Base-by-base conservation (phyloP, 306 rosid genomes). In the Cicer bijugum region DNA sequence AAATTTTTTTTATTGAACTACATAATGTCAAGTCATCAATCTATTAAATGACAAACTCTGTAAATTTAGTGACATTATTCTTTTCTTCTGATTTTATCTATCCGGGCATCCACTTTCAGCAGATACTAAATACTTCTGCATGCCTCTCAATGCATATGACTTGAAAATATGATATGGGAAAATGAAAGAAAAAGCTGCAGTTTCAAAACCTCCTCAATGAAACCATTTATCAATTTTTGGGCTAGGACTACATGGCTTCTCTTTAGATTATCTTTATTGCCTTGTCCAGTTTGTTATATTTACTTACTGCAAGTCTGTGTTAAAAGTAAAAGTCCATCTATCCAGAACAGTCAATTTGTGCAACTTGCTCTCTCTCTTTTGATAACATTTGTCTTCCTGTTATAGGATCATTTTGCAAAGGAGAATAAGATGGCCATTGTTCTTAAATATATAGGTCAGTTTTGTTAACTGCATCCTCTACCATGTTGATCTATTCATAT, bases 391-490 rank as follows among this genome's bases (percentile, higher is more conserved):
- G 12, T 39, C n/a, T 65, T 77, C 35, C 65, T 64, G 6, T 44
- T 66, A 81, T 82, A 92, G 97, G 88, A 67, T 71, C 83, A 92
- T 81, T 92, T 92, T 72, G 86, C 82, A 44, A 84, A 42, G 71
- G 62, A 81, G 50, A 57, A 78, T 8, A 90, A 78, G 82, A 69
- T 88, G 69, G 40, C 67, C 42, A 80, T 92, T 61, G 89, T 74
- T 85, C 96, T 90, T 53, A 92, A 90, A 86, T 87, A 86, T 84
- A 92, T 92, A 84, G 97, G 97, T 92, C 44, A 47, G 88, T 71
- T 35, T 45, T 76, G 57, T 52, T 68, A 35, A 51, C 48, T 65
- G 42, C 23, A 33, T 52, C 71, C 42, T 40, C 47, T 55, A 64
- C 70, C 58, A 44, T 53, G 74, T 53, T 81, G 46, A 64, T 47